These are phyloP conservation scores for Claviceps sp. DNA, from an alignment of 2,329 filamentous ascomycete species.

Conservation along the genomic window DNA sequence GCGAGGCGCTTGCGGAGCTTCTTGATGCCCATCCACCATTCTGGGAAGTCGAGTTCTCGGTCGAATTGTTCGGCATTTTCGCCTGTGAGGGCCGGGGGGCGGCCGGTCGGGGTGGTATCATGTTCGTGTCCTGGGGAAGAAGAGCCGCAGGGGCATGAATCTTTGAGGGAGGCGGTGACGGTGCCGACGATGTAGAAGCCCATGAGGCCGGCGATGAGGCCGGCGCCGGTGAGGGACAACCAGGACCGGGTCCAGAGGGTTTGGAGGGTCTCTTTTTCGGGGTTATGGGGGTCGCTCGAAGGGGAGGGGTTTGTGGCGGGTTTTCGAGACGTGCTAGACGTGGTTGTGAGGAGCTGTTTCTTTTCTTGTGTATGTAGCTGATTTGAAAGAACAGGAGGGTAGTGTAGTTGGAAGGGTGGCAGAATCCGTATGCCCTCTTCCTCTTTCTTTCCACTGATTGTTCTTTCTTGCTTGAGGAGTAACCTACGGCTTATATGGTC, in stretches of 20 bases:
- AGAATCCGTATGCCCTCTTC: too few species aligned
- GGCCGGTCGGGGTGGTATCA: slow-evolving; percentile 29
- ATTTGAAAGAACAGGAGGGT: too few species aligned
- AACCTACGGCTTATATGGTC: slow-evolving; percentile 19
- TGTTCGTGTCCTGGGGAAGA: slow-evolving; percentile 16
- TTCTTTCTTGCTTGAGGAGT: neutral
- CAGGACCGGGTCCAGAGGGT: slow-evolving; percentile 25
- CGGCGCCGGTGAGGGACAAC: slow-evolving; percentile 32
- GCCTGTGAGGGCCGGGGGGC: slow-evolving; percentile 31
- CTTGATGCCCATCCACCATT: slow-evolving; percentile 43
- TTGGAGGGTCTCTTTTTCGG: slow-evolving; percentile 20
- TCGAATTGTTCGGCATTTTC: slow-evolving; percentile 44
- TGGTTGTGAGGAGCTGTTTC: neutral
- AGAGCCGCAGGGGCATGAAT: slow-evolving; percentile 8
- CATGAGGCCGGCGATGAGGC: slow-evolving; percentile 30
- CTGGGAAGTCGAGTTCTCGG: slow-evolving; percentile 40
- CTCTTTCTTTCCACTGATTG: too few species aligned
- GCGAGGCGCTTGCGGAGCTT: slow-evolving; percentile 36
- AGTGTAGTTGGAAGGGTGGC: too few species aligned
- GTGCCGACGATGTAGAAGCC: slow-evolving; percentile 33
- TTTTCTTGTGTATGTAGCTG: neutral
- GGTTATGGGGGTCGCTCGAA: slow-evolving; percentile 12
- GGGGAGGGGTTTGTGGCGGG: neutral
- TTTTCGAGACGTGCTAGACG: neutral
- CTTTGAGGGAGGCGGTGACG: slow-evolving; percentile 21